A percentile compares a stretch with the other conserved stretches of the same genome.
Evolutionary conservation across 768 basidiomycete species (phyloP).

Genomic region (Hypsizygus marmoreus): DNA sequence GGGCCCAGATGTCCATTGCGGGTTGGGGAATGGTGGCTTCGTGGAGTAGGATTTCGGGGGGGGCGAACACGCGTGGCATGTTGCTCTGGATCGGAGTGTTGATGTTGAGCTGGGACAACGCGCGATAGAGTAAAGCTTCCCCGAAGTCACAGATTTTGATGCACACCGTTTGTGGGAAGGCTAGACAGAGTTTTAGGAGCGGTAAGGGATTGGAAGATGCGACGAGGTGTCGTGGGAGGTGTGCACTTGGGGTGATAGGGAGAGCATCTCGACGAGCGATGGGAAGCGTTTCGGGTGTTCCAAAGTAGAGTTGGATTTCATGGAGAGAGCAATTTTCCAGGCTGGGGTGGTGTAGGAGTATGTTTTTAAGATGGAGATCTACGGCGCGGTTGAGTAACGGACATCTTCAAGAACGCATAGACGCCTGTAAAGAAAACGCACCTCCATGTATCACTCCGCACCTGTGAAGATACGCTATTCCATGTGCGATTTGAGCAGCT

Average conservation of each 20-base stretch:
- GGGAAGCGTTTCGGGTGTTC: too few species aligned
- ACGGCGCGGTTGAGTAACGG: neutral
- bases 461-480: slow-evolving; percentile 2
- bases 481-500: neutral
- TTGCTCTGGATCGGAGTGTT: neutral
- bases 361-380: neutral
- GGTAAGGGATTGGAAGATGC: neutral
- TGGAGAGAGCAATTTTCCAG: neutral
- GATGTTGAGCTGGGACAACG: too few species aligned
- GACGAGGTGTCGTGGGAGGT: too few species aligned
- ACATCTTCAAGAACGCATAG: neutral
- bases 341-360: neutral
- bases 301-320: neutral
- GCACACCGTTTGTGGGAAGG: slow-evolving; percentile 1
- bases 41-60: slow-evolving; percentile 5
- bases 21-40: neutral
- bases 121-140: neutral
- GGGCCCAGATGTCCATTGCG: slow-evolving; percentile 11
- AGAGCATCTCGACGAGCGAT: too few species aligned
- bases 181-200: slow-evolving; percentile 4
- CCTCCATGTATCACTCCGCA: neutral
- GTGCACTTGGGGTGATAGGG: too few species aligned
- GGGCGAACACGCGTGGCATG: neutral
- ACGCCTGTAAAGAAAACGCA: neutral
- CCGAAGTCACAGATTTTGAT: slow-evolving; percentile 9